Conservation (phyloP, 78 protist genomes). For the Dictyostelium purpureum region DNA sequence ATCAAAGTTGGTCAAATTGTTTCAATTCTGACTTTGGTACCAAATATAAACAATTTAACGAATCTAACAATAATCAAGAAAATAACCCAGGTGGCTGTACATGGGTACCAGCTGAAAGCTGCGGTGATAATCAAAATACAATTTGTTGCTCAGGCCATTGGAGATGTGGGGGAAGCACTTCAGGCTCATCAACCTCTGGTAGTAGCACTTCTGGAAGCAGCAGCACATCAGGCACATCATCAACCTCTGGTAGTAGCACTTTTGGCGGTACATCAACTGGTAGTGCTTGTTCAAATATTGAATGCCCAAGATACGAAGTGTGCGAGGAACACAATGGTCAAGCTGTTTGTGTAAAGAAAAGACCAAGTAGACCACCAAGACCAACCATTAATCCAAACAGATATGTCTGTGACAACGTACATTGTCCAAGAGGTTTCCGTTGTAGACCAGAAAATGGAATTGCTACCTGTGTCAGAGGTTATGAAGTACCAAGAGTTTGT, state of each 20-base stretch:
- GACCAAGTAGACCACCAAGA: background rate
- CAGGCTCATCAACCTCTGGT: conserved; percentile 9
- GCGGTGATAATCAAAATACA: background rate
- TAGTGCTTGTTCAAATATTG: background rate
- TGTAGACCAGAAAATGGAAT: background rate
- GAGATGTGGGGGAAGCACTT: background rate
- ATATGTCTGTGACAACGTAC: background rate
- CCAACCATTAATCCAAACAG: background rate
- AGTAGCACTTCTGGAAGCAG: background rate
- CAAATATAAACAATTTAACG: background rate
- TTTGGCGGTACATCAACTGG: conserved; percentile 32
- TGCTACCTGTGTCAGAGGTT: background rate
- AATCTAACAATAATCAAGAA: background rate
- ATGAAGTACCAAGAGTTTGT: background rate
- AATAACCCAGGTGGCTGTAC: background rate
- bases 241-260: conserved; percentile 27
- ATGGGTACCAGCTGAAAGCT: background rate
- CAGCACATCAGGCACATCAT: background rate
- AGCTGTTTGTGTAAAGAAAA: background rate
- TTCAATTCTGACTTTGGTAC: background rate
- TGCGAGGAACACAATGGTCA: background rate
- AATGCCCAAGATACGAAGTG: conserved; percentile 19
- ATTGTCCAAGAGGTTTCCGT: conserved; percentile 13
- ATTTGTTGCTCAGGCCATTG: background rate
- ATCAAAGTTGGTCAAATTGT: no score